Evolutionary conservation across 176 grass and related monocot genomes (phyloP).

Genomic region (Eragrostis curvula): DNA sequence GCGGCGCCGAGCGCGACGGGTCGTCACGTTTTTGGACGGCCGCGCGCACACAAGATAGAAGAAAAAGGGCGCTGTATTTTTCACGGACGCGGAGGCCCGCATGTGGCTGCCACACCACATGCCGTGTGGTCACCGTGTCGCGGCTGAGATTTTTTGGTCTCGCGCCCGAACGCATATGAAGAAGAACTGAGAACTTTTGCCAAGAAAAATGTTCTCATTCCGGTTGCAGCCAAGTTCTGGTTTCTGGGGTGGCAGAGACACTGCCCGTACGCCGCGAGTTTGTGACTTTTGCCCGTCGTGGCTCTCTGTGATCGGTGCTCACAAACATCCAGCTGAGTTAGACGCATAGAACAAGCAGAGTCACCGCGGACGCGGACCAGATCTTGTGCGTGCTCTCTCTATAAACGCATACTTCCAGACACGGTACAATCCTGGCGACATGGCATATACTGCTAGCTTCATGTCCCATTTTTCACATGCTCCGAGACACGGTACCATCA

Average conservation of each 20-base stretch:
- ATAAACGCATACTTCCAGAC: not conserved
- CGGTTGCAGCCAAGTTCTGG: not conserved
- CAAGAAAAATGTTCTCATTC: too few species aligned
- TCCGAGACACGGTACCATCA: too few species aligned
- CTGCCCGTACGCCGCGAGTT: not conserved
- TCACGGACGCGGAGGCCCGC: not conserved
- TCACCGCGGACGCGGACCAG: too few species aligned
- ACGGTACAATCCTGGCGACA: not conserved
- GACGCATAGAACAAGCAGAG: too few species aligned
- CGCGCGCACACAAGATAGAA: not conserved
- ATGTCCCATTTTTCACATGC: not conserved
- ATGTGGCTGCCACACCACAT: not conserved
- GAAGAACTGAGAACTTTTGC: too few species aligned
- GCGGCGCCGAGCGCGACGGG: conserved; percentile 18
- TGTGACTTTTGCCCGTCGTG: not conserved
- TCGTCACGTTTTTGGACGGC: conserved; percentile 26
- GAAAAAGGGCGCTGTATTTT: not conserved
- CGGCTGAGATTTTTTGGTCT: not conserved
- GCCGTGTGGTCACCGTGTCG: not conserved
- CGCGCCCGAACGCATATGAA: too few species aligned
- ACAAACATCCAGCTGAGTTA: too few species aligned
- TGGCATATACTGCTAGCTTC: not conserved
- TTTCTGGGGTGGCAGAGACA: not conserved
- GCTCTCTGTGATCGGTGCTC: too few species aligned
- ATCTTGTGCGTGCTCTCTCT: too few species aligned